Base-by-base conservation (phyloP, 164 flowering plant species). In the Magnolia kwangsiensis region DNA sequence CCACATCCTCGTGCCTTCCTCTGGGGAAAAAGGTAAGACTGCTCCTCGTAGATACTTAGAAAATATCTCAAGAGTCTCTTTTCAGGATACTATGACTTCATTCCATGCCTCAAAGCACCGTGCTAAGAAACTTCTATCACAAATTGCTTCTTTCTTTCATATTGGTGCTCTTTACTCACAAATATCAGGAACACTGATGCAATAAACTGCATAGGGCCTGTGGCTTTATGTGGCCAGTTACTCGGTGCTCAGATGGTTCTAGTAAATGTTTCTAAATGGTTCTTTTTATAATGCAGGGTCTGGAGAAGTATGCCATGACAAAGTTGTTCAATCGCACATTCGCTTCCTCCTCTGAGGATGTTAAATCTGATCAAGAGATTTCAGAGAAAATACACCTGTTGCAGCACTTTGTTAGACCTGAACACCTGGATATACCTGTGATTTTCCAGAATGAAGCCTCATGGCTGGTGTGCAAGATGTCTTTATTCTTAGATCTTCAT, bases 291-390 rank as follows among this genome's bases (percentile, higher is more conserved):
- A 20, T 73, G 72, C 84, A 89, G 88, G 92, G 88, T 71, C 69
- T 87, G 74, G 90, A 89, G 80, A 87, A 87, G 76, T 89, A 86
- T 83, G 82, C 86, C 50, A 84, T 89, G 89, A 85, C 90, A 71
- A 87, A 89, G 76, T 58, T 89, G 76, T 83, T 81, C 75, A 74
- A 84, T 4, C 83, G 86, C 24, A 82, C 87, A 31, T 89, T 87
- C 78, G 86, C 88, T 67, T 76, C 85, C 67, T 77, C 83, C 65
- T 67, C 81, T 0, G 88, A 83, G 80, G 91, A 87, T 78, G 73
- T 72, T 45, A 83, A 80, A 75, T 64, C 76, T 76, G 88, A 85
- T 72, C 70, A 75, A 61, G 85, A 86, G 71, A 75, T 84, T 14
- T 78, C 83, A 11, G 82, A 85, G 67, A 86, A 85, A 74, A 87